A percentile compares a stretch with the other conserved stretches of the same genome.
Conservation (phyloP, 2,329 filamentous ascomycete genomes). For the Aspergillus sp. region DNA sequence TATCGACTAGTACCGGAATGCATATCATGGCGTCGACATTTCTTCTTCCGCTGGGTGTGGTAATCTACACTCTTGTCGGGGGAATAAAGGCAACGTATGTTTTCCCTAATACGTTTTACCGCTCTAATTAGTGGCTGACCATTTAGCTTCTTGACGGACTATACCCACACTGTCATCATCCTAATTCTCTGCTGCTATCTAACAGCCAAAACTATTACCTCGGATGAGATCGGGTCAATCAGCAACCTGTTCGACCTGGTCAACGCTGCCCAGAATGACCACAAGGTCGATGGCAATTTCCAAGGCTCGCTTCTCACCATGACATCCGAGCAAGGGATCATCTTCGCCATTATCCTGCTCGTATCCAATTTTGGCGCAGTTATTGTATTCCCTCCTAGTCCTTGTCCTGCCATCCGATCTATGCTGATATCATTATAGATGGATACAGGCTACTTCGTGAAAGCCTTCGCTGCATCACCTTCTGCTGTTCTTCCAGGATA, state of each 20-base stretch:
- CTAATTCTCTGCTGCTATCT: constrained; percentile 52
- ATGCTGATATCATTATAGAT: constrained; percentile 32
- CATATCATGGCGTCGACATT: constrained; percentile 53
- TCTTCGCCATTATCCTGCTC: constrained; percentile 51
- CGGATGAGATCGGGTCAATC: constrained; percentile 50
- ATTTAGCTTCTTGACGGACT: constrained; percentile 47
- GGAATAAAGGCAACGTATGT: constrained; percentile 40
- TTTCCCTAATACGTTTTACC: no score
- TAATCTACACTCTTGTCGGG: constrained; percentile 41
- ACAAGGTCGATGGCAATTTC: constrained; percentile 54
- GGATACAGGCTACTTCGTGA: constrained; percentile 56
- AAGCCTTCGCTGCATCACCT: constrained; percentile 51
- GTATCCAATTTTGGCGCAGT: constrained; percentile 53
- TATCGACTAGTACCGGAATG: constrained; percentile 38
- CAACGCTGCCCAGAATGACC: constrained; percentile 42
- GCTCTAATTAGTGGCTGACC: no score
- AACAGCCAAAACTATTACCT: constrained; percentile 48
- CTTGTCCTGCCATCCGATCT: not conserved
- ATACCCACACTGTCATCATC: constrained; percentile 56
- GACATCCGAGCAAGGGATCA: constrained; percentile 53
- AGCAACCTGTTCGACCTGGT: constrained; percentile 53
- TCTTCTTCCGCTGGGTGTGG: constrained; percentile 41
- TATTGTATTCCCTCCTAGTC: constrained; percentile 32
- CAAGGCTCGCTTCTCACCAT: constrained; percentile 57
- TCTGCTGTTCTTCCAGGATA: constrained; percentile 54